Evolutionary conservation across 2,329 filamentous ascomycete species (phyloP).

Genomic region (Pestalotiopsis sp.): DNA sequence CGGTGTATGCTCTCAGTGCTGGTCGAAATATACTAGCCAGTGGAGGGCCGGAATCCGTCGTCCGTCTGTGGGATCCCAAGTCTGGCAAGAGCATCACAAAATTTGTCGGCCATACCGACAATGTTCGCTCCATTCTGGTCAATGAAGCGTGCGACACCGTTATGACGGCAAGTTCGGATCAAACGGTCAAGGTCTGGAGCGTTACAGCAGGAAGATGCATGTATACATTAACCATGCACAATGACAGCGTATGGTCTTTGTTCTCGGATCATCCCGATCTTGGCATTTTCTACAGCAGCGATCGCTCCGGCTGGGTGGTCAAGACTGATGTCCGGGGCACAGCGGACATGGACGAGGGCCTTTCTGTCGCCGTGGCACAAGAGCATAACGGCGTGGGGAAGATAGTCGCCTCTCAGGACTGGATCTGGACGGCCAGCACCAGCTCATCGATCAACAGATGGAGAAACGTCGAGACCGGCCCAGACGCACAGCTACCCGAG

Average conservation of each 20-base stretch:
- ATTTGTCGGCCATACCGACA: slow-evolving; percentile 95
- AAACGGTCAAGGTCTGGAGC: slow-evolving; percentile 98
- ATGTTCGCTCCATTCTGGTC: slow-evolving; percentile 87
- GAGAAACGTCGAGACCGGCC: slow-evolving; percentile 80
- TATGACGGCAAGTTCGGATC: slow-evolving; percentile 92
- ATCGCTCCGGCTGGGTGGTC: slow-evolving; percentile 89
- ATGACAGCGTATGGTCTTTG: slow-evolving; percentile 95
- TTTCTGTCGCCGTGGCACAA: slow-evolving; percentile 88
- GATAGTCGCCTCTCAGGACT: slow-evolving; percentile 69
- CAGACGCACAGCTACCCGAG: slow-evolving; percentile 68
- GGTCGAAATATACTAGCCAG: slow-evolving; percentile 83
- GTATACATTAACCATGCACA: slow-evolving; percentile 98
- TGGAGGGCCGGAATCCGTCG: slow-evolving; percentile 90
- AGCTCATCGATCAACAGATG: slow-evolving; percentile 92
- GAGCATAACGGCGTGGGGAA: slow-evolving; percentile 83
- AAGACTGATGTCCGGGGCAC: slow-evolving; percentile 88
- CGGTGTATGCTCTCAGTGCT: slow-evolving; percentile 86
- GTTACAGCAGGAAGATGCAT: slow-evolving; percentile 93
- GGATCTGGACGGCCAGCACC: slow-evolving; percentile 88
- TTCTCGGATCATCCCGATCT: slow-evolving; percentile 86
- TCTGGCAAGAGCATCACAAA: slow-evolving; percentile 92
- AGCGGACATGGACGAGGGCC: slow-evolving; percentile 77
- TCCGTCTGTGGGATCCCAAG: slow-evolving; percentile 88
- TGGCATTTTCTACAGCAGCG: slow-evolving; percentile 90
- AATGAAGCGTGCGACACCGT: slow-evolving; percentile 88